phyloP scores from a whole-genome alignment of 306 rosid species.

The Alnus glutinosa region DNA sequence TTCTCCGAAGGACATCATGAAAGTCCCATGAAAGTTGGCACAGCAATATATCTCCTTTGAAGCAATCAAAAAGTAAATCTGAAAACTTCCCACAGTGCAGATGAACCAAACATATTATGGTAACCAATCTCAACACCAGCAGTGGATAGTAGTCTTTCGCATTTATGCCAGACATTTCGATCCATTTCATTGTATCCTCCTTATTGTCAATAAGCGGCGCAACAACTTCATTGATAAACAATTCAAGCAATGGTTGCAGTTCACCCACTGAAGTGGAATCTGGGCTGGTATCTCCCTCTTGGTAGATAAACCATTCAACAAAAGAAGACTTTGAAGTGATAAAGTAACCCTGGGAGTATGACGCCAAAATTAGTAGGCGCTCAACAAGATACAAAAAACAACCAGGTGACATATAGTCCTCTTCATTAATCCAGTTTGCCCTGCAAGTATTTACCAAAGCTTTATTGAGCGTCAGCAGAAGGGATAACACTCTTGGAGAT shows the following conservation, averaged over 20 bases:
- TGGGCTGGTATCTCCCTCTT: slow-evolving; percentile 24
- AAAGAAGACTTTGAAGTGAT: slow-evolving; percentile 58
- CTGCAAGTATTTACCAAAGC: slow-evolving; percentile 43
- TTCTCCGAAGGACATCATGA: too few relatives aligned
- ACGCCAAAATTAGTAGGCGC: slow-evolving; percentile 50
- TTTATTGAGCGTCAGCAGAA: slow-evolving; percentile 20
- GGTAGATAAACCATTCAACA: slow-evolving; percentile 59
- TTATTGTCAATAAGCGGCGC: slow-evolving; percentile 15
- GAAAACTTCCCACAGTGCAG: too few relatives aligned
- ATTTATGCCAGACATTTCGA: slow-evolving; percentile 6
- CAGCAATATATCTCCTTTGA: too few relatives aligned
- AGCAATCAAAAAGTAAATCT: too few relatives aligned
- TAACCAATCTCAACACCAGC: slow-evolving; percentile 41
- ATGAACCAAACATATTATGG: too few relatives aligned
- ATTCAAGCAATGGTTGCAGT: neutral
- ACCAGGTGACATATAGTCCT: slow-evolving; percentile 57
- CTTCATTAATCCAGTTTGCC: slow-evolving; percentile 25
- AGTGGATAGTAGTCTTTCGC: slow-evolving; percentile 27
- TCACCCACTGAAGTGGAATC: slow-evolving; percentile 2
- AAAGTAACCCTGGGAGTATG: slow-evolving; percentile 34
- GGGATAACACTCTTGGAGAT: slow-evolving; percentile 1
- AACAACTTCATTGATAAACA: slow-evolving; percentile 7
- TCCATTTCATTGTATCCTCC: slow-evolving; percentile 39
- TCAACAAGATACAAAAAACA: slow-evolving; percentile 73
- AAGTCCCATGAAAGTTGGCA: too few relatives aligned